Conservation (phyloP, 495 filamentous ascomycete genomes). For the Halenospora varia region DNA sequence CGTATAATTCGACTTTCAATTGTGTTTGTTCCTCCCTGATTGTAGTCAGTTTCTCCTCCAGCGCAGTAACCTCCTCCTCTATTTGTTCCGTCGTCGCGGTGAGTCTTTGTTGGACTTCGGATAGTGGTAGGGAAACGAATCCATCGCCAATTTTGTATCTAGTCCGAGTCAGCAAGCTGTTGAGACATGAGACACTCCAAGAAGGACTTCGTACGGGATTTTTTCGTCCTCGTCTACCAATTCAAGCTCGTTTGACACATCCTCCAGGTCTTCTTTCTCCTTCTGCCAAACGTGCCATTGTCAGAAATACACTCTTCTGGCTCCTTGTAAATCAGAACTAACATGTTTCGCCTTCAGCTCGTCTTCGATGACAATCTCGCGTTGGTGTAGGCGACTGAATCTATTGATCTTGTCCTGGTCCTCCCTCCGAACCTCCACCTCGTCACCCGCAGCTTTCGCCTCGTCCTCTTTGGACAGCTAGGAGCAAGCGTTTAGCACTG, state of each 20-base stretch:
- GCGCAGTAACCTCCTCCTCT: slow-evolving; percentile 65
- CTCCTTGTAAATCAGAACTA: slow-evolving; percentile 22
- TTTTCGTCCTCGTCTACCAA: slow-evolving; percentile 93
- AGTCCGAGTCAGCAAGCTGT: slow-evolving; percentile 3
- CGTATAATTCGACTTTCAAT: slow-evolving; percentile 88
- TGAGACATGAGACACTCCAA: background rate
- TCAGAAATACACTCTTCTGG: background rate
- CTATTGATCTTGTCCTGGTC: slow-evolving; percentile 99
- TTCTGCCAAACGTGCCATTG: slow-evolving; percentile 56
- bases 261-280: slow-evolving; percentile 96
- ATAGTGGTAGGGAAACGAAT: slow-evolving; percentile 80
- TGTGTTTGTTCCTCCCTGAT: slow-evolving; percentile 81
- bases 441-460: slow-evolving; percentile 61
- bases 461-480: slow-evolving; percentile 95
- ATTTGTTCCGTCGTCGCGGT: slow-evolving; percentile 64
- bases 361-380: slow-evolving; percentile 71
- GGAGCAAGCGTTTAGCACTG: background rate
- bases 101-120: slow-evolving; percentile 82
- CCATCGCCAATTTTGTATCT: slow-evolving; percentile 97
- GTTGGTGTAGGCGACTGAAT: slow-evolving; percentile 91
- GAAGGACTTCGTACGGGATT: slow-evolving; percentile 62
- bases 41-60: slow-evolving; percentile 70
- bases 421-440: slow-evolving; percentile 88
- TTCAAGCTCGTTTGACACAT: slow-evolving; percentile 86
- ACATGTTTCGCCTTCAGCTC: slow-evolving; percentile 82